Evolutionary conservation across 164 flowering plant species (phyloP).

Genomic region (Buxus sempervirens): DNA sequence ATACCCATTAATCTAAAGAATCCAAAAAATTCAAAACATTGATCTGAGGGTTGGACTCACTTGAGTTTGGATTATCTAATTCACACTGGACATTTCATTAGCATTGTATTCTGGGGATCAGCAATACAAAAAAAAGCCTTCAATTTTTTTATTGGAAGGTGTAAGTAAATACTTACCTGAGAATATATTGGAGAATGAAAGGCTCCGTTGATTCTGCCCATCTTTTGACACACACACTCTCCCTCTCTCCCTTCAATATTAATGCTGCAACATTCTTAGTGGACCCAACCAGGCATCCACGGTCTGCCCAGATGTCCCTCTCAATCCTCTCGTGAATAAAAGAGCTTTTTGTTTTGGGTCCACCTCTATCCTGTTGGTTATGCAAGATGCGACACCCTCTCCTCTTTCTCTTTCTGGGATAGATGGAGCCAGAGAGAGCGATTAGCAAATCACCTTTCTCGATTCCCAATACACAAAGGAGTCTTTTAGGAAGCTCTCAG

Average conservation of each 20-base stretch:
- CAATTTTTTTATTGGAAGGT: not conserved
- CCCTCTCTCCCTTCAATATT: not conserved
- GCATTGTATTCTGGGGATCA: slow-evolving; percentile 5
- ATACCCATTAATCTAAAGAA: not conserved
- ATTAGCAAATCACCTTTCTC: slow-evolving; percentile 19
- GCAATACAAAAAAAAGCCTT: not conserved
- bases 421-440: slow-evolving; percentile 11
- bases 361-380: slow-evolving; percentile 16
- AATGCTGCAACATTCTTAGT: slow-evolving; percentile 30
- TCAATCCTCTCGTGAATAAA: slow-evolving; percentile 11
- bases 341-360: slow-evolving; percentile 29
- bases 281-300: slow-evolving; percentile 25
- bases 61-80: not conserved
- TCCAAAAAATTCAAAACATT: not conserved
- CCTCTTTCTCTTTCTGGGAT: too few relatives aligned
- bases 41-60: not conserved
- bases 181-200: slow-evolving; percentile 62
- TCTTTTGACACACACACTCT: slow-evolving; percentile 31
- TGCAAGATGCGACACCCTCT: too few relatives aligned
- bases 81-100: not conserved
- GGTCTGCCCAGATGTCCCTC: slow-evolving; percentile 28
- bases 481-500: slow-evolving; percentile 23
- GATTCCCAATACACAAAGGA: slow-evolving; percentile 26
- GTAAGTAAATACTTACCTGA: slow-evolving; percentile 11
- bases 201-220: slow-evolving; percentile 51